Conservation (phyloP, 2,329 filamentous ascomycete species). For the Endocalyx cinctus region DNA sequence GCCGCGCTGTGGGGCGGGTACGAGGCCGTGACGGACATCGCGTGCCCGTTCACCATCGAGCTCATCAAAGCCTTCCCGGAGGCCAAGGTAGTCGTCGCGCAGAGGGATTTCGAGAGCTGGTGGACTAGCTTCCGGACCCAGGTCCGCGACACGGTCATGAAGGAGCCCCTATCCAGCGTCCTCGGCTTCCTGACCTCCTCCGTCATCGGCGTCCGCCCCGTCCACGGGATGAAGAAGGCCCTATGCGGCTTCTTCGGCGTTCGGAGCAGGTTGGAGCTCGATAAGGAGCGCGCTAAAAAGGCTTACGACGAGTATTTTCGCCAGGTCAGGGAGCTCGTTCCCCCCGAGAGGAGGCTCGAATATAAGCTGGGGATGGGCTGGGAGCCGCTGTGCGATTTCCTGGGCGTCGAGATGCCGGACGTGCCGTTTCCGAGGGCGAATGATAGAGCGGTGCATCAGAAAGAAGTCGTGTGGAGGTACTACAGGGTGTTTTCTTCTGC, state of each 20-base stretch:
- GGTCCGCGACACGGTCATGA: constrained; percentile 15
- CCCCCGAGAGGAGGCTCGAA: constrained; percentile 13
- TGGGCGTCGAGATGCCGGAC: constrained; percentile 13
- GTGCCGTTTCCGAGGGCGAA: constrained; percentile 10
- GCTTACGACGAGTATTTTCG: constrained; percentile 14
- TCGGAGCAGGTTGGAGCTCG: background rate
- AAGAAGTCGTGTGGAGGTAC: too few relatives aligned
- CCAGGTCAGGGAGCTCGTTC: constrained; percentile 9
- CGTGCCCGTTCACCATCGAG: constrained; percentile 8
- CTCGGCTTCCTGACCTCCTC: constrained; percentile 5
- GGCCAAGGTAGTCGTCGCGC: constrained; percentile 12
- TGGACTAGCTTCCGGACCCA: constrained; percentile 15
- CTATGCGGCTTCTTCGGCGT: constrained; percentile 6
- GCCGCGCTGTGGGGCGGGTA: constrained; percentile 9
- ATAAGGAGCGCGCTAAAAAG: constrained; percentile 1
- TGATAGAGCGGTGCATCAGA: constrained; percentile 1
- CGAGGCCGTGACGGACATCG: constrained; percentile 12
- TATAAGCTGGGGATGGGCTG: constrained; percentile 18
- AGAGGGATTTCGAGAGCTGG: constrained; percentile 12
- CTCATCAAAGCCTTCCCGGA: constrained; percentile 10
- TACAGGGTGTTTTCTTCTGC: too few relatives aligned
- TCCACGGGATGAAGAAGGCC: constrained; percentile 5
- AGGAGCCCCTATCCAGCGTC: constrained; percentile 1
- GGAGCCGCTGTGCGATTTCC: constrained; percentile 20
- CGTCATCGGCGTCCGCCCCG: constrained; percentile 24